Conservation (phyloP, 1,284 basidiomycete species). For the Trichosporon ovoides region DNA sequence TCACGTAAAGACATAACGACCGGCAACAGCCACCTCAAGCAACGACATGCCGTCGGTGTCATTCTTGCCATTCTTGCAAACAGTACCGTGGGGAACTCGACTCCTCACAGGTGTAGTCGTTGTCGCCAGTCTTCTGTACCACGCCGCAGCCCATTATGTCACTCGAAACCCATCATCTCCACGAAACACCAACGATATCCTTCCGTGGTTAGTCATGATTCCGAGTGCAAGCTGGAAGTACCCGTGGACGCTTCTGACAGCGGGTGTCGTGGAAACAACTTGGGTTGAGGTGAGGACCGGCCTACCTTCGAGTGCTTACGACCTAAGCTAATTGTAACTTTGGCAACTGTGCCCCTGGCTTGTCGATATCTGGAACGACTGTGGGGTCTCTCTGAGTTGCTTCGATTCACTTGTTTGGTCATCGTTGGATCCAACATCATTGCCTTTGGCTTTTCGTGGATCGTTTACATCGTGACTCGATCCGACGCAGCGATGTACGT, state of each 20-base stretch:
- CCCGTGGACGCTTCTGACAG: constrained; percentile 88
- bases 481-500: constrained; percentile 56
- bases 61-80: constrained; percentile 46
- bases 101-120: constrained; percentile 66
- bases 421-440: constrained; percentile 81
- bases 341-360: constrained; percentile 73
- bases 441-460: constrained; percentile 59
- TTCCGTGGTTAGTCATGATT: constrained; percentile 75
- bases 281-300: constrained; percentile 67
- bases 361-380: constrained; percentile 85
- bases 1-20: neutral
- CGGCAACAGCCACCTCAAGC: neutral
- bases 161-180: constrained; percentile 2
- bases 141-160: constrained; percentile 45
- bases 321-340: constrained; percentile 67
- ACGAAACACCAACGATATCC: constrained; percentile 30
- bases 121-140: constrained; percentile 60
- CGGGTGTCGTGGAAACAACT: constrained; percentile 78
- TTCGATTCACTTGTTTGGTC: constrained; percentile 77
- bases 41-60: constrained; percentile 45
- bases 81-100: constrained; percentile 60
- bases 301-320: constrained; percentile 5
- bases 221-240: constrained; percentile 78
- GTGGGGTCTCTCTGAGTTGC: constrained; percentile 81
- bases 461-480: constrained; percentile 43